These are phyloP conservation scores for Sugiyamaella mastotermitis DNA, from an alignment of 805 yeast species.

Conservation along the genomic window DNA sequence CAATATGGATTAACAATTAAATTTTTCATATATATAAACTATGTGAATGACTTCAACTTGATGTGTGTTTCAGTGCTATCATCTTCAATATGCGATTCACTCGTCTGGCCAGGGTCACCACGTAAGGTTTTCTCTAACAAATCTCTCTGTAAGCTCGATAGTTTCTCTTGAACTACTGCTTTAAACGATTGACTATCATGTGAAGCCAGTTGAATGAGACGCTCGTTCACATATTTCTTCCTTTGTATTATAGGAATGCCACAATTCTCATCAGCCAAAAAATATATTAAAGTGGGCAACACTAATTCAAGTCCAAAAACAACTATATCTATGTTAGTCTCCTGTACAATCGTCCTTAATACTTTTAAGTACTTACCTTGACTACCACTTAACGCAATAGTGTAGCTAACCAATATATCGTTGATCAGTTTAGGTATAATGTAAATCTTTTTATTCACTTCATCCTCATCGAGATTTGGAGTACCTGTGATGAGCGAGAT, in stretches of 20 bases:
- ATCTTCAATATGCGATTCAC: constrained; percentile 36
- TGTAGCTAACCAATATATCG: constrained; percentile 45
- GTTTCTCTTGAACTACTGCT: constrained; percentile 35
- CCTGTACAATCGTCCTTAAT: too few relatives aligned
- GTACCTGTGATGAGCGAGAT: constrained; percentile 29
- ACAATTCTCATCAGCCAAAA: constrained; percentile 19
- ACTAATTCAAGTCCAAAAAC: constrained; percentile 28
- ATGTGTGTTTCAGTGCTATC: constrained; percentile 34
- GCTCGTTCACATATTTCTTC: constrained; percentile 18
- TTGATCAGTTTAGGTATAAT: constrained; percentile 30
- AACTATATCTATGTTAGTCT: not conserved
- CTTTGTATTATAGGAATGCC: constrained; percentile 18
- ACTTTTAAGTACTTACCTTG: constrained; percentile 18
- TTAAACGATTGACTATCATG: constrained; percentile 30
- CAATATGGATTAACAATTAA: not conserved
- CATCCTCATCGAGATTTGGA: constrained; percentile 15
- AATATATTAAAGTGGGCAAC: constrained; percentile 36
- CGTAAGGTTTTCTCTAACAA: constrained; percentile 15
- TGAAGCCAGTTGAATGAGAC: constrained; percentile 28
- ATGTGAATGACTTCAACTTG: constrained; percentile 43
- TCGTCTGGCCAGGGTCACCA: constrained; percentile 13
- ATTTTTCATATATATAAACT: not conserved
- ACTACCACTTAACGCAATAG: constrained; percentile 33
- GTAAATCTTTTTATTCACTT: constrained; percentile 29
- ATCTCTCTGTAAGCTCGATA: constrained; percentile 32